These are phyloP conservation scores for Calophaca sinica DNA, from an alignment of 306 rosid genomes.

Conservation along the genomic window DNA sequence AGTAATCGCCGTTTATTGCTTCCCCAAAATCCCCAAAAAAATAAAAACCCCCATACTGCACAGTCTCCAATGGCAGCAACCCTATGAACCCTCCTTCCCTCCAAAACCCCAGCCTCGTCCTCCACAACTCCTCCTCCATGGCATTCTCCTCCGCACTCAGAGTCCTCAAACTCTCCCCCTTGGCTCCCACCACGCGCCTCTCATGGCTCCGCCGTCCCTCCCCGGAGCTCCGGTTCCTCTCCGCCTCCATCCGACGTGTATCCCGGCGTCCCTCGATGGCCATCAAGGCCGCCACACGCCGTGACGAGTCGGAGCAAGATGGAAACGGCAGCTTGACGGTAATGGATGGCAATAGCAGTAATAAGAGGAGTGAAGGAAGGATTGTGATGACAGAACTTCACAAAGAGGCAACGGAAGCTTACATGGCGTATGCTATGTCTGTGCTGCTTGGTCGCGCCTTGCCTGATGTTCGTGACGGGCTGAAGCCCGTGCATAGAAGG, in stretches of 20 bases:
- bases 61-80: conserved; percentile 33
- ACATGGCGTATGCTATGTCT: conserved; percentile 93
- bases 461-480: conserved; percentile 95
- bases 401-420: conserved; percentile 88
- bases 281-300: conserved; percentile 43
- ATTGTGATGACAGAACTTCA: conserved; percentile 68
- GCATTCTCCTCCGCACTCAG: conserved; percentile 72
- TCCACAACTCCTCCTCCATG: conserved; percentile 51
- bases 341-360: conserved; percentile 39
- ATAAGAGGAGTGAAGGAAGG: conserved; percentile 54
- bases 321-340: conserved; percentile 70
- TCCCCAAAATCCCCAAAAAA: conserved; percentile 39
- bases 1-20: neutral
- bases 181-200: conserved; percentile 45
- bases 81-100: conserved; percentile 41
- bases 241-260: conserved; percentile 42
- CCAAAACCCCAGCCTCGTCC: conserved; percentile 1
- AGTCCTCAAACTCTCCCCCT: conserved; percentile 57
- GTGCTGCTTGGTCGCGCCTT: conserved; percentile 94
- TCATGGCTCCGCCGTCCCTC: conserved; percentile 47
- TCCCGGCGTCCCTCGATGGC: conserved; percentile 13
- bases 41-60: neutral
- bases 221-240: conserved; percentile 66
- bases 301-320: conserved; percentile 51
- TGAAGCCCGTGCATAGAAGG: conserved; percentile 95